Conservation (phyloP, 2,329 filamentous ascomycete species). For the Pestalotiopsis sp. region DNA sequence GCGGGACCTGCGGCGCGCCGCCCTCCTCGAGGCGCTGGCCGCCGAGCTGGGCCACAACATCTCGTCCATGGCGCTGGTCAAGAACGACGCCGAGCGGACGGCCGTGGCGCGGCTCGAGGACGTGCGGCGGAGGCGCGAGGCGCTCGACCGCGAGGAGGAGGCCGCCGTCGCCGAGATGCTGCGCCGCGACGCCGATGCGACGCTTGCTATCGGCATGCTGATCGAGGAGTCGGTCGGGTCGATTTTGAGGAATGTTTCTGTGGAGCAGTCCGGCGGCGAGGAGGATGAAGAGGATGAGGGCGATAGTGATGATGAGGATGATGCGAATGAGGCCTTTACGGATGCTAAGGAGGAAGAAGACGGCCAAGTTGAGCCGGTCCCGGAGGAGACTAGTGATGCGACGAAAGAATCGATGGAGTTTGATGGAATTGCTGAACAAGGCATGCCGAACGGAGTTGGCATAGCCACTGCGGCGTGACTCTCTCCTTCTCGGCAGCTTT, state of each 20-base stretch:
- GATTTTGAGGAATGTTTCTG: constrained; percentile 13
- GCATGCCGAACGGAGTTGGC: no score
- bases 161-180: constrained; percentile 29
- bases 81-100: constrained; percentile 33
- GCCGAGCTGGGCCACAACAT: constrained; percentile 30
- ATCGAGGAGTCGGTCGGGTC: constrained; percentile 28
- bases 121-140: constrained; percentile 35
- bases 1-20: constrained; percentile 28
- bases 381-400: no score
- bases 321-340: background rate
- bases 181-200: constrained; percentile 31
- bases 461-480: no score
- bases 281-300: background rate
- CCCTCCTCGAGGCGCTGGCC: constrained; percentile 30
- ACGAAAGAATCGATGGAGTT: no score
- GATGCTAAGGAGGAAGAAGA: background rate
- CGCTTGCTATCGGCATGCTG: constrained; percentile 28
- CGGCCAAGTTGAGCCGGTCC: background rate
- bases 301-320: background rate
- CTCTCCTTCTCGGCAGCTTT: no score
- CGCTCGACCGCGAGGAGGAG: constrained; percentile 36
- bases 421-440: no score
- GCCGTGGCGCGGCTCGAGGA: constrained; percentile 28
- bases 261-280: background rate
- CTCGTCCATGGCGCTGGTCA: constrained; percentile 34